phyloP scores from a whole-genome alignment of 2,329 filamentous ascomycete genomes.

The Xylaria digitata region DNA sequence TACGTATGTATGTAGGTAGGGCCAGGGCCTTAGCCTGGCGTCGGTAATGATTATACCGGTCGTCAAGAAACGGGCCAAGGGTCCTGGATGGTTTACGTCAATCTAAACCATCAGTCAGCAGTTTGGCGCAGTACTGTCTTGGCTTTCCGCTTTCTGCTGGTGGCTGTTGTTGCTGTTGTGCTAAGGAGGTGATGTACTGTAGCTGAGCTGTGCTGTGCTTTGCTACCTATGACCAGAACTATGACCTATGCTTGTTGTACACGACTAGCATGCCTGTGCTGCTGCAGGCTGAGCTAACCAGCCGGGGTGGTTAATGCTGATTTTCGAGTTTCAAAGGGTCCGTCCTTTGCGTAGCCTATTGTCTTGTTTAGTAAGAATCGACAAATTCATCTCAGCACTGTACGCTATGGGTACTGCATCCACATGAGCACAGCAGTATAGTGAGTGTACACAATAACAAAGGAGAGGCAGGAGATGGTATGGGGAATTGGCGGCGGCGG shows the following conservation, averaged over 20 bases:
- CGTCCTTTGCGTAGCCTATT: constrained; percentile 18
- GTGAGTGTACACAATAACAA: neutral
- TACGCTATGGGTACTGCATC: constrained; percentile 26
- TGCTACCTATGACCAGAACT: neutral
- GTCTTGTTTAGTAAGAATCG: constrained; percentile 27
- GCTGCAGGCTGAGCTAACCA: constrained; percentile 10
- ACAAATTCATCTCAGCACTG: constrained; percentile 21
- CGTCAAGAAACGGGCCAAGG: constrained; percentile 20
- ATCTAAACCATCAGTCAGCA: constrained; percentile 18
- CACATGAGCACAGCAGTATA: constrained; percentile 4
- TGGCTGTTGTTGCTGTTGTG: constrained; percentile 2
- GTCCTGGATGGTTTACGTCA: constrained; percentile 22
- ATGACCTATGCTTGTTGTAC: no score
- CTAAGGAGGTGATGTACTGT: neutral
- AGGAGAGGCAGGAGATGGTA: neutral
- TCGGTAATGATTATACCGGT: constrained; percentile 26
- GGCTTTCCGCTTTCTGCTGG: constrained; percentile 3
- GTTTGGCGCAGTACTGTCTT: constrained; percentile 10
- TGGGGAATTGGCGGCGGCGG: constrained; percentile 16
- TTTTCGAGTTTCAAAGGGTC: constrained; percentile 26
- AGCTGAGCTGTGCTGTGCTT: neutral
- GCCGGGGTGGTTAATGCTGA: constrained; percentile 8
- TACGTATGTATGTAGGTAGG: neutral
- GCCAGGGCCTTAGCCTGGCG: constrained; percentile 23
- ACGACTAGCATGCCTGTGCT: neutral